Evolutionary conservation across 768 basidiomycete genomes (phyloP), one percentile per base, ranked within the genome.

Genomic region (Cystofilobasidium capitatum): DNA sequence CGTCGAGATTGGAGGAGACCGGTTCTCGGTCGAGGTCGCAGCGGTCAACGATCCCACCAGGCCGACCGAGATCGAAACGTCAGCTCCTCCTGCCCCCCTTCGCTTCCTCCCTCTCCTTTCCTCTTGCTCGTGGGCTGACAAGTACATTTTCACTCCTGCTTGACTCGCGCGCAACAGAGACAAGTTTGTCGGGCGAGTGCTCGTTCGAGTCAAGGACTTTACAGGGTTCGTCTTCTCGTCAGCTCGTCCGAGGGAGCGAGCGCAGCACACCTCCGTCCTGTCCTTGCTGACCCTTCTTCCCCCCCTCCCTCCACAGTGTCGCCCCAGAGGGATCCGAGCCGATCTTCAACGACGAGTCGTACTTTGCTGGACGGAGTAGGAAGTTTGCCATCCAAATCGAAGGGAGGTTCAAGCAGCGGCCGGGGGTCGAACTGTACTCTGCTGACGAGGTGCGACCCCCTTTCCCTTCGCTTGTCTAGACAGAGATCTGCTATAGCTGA

Each of bases 361-460:
- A 71, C 71, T 74, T 74, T 57, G 69, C 68, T 9, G 69, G 69
- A 0, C 40, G 73, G 0, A 58, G 51, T 0, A 22, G 73, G 17
- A 65, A 70, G 44, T 74, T 74, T 26, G 66, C 68, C 17, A 74
- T 74, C 55, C 62, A 72, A 31, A 72, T 74, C 40, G 72, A 74
- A 44, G 73, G 73, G 1, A 49, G 64, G 2, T 74, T 72, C 71
- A 72, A 72, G 51, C 22, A 12, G 16, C 37, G 71, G 24, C 47
- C 37, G 1, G 73, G 72, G 17, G 51, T 57, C 29, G 20, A 39
- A 39, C 70, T 70, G 3, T 74, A 74, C 45, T 55, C 58, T 2
- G 71, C 67, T 16, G 72, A 72, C 26, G 73, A 74, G 69, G 40
- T 74, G 58, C 49, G 69, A 55, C 69, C 68, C 17, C 69, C 68